Base-by-base conservation (phyloP, 495 filamentous ascomycete genomes). In the Aspergillus biplanus region DNA sequence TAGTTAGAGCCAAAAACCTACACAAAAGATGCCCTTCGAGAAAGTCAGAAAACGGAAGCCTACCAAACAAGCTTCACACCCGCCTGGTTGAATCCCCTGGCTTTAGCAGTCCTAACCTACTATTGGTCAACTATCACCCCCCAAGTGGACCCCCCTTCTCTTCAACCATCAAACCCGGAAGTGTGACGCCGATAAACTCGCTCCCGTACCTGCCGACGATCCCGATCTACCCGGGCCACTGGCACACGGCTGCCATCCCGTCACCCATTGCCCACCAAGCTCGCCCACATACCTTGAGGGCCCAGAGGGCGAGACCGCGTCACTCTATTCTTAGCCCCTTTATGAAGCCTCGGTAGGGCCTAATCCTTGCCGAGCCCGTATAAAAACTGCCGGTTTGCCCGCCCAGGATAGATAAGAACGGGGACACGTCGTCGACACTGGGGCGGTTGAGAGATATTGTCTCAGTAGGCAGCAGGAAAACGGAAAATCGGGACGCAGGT, bases 221-320 rank as follows among this genome's bases (percentile, higher is more conserved):
- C 58, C 58, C 58, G 58, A 60, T 58, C 42, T 49, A 58, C 16
- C 56, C 56, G 56, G 21, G 21, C 21, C 21, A 27, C 21, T 27
- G 21, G 21, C 7, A 44, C 39, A 16, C 46, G 46, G 46, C 8
- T 49, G 15, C 46, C 18, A 18, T 49, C n/a, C 46, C 46, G 46
- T 49, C 46, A 49, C 13, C 6, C 13, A 48, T 49, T 16, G 31
- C 21, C 16, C 42, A 59, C 56, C n/a, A 18, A 18, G 34, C 16
- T 2, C 34, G n/a, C n/a, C n/a, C n/a, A n/a, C n/a, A n/a, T 27
- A 27, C 21, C 21, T 27, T 27, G 21, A 27, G 21, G 21, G 21
- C 21, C 21, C 21, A 27, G 21, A 27, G 21, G 21, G 21, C 21
- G 21, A 27, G 21, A 27, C 21, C 21, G 21, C 21, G 21, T 27